These are phyloP conservation scores for Claviceps arundinis DNA, from an alignment of 2,329 filamentous ascomycete genomes.

Conservation along the genomic window DNA sequence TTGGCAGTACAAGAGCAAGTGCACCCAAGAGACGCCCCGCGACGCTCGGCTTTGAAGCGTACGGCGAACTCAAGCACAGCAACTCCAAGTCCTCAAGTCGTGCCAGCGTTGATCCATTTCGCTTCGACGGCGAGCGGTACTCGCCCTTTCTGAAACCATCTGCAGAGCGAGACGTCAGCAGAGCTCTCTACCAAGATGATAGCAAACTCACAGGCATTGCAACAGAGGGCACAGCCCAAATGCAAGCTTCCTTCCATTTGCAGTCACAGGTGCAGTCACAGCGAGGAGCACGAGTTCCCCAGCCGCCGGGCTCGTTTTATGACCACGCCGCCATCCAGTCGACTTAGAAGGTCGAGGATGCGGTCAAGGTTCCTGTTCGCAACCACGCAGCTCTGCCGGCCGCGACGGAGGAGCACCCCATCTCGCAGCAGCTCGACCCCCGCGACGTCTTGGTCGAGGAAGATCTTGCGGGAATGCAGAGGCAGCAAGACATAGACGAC, in stretches of 20 bases:
- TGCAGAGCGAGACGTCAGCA: slow-evolving; percentile 31
- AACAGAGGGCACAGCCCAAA: neutral
- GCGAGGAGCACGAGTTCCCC: neutral
- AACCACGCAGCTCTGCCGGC: slow-evolving; percentile 6
- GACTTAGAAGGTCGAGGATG: slow-evolving; percentile 27
- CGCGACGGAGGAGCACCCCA: slow-evolving; percentile 2
- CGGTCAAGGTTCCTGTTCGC: slow-evolving; percentile 22
- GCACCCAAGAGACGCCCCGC: slow-evolving; percentile 5
- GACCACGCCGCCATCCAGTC: slow-evolving; percentile 23
- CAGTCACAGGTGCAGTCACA: neutral
- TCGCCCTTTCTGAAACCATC: slow-evolving; percentile 23
- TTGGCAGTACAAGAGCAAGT: neutral
- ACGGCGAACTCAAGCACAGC: slow-evolving; percentile 6
- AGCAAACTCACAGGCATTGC: slow-evolving; percentile 9
- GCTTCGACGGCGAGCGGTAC: slow-evolving; percentile 29
- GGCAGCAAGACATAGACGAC: slow-evolving; percentile 10
- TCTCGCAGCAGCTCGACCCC: slow-evolving; percentile 2
- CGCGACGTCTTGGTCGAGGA: neutral
- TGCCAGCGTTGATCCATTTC: slow-evolving; percentile 29
- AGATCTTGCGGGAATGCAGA: slow-evolving; percentile 3
- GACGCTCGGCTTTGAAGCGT: slow-evolving; percentile 3
- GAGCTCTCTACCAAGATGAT: slow-evolving; percentile 20
- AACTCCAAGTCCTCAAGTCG: slow-evolving; percentile 20
- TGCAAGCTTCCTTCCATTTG: neutral
- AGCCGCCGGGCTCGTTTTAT: slow-evolving; percentile 19